These are phyloP conservation scores for Trypethelium eluteriae DNA, from an alignment of 495 filamentous ascomycete species.

Conservation along the genomic window DNA sequence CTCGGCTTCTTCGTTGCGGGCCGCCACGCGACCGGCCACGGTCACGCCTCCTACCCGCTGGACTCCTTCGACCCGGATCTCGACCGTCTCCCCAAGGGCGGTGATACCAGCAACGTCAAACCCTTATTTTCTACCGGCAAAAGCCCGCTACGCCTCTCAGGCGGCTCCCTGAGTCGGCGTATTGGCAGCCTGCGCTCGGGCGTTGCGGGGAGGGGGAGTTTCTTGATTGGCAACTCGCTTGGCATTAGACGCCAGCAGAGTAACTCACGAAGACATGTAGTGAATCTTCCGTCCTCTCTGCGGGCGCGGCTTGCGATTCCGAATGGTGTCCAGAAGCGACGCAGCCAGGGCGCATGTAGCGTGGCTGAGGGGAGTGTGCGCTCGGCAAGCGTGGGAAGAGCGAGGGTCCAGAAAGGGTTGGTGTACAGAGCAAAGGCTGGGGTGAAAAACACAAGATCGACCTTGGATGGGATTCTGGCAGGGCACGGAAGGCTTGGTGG, in stretches of 20 bases:
- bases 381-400: neutral
- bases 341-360: neutral
- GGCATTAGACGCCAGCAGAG: constrained; percentile 46
- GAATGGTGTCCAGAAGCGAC: neutral
- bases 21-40: neutral
- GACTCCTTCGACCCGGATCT: neutral
- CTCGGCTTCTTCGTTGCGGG: constrained; percentile 5
- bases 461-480: constrained; percentile 10
- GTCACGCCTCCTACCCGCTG: neutral
- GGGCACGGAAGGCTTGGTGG: constrained; percentile 26
- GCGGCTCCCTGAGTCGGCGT: neutral
- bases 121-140: constrained; percentile 17
- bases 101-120: constrained; percentile 33
- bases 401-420: neutral
- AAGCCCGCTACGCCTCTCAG: neutral
- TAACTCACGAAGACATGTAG: constrained; percentile 46
- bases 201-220: constrained; percentile 27
- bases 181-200: constrained; percentile 20
- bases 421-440: constrained; percentile 22
- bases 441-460: constrained; percentile 31
- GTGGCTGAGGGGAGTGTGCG: neutral
- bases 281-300: constrained; percentile 41
- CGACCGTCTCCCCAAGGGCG: constrained; percentile 28
- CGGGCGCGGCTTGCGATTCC: neutral
- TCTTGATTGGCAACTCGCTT: constrained; percentile 44